Evolutionary conservation across 148 eudicot genomes (phyloP).

Genomic region (Dysphania ambrosioides): DNA sequence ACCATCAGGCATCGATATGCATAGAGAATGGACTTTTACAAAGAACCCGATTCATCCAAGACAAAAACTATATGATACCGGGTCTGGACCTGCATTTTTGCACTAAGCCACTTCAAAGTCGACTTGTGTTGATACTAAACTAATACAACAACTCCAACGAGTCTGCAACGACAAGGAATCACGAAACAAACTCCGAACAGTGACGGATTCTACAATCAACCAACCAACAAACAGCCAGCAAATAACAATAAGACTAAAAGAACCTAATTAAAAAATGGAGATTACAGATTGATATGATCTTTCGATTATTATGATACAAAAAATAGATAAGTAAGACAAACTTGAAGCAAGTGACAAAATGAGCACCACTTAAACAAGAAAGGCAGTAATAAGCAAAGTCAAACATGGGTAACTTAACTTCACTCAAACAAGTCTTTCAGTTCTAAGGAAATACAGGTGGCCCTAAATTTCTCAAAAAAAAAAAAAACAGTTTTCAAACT

Average conservation of each 20-base stretch:
- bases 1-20: conserved; percentile 1
- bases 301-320: no score
- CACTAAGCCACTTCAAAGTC: not conserved
- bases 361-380: conserved; percentile 18
- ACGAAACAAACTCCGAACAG: not conserved
- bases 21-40: not conserved
- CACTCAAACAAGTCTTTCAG: conserved; percentile 23
- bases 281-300: no score
- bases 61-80: not conserved
- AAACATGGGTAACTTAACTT: conserved; percentile 32
- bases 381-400: conserved; percentile 21
- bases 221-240: not conserved
- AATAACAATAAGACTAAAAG: not conserved
- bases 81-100: not conserved
- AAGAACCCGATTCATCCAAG: not conserved
- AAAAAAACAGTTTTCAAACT: no score
- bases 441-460: conserved; percentile 22
- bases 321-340: conserved; percentile 18
- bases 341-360: conserved; percentile 25
- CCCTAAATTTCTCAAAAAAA: conserved; percentile 11
- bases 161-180: not conserved
- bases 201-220: not conserved
- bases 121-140: not conserved
- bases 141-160: not conserved
- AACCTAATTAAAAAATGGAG: not conserved